phyloP scores from a whole-genome alignment of 441 rosid species.

The Corymbia citriodora region DNA sequence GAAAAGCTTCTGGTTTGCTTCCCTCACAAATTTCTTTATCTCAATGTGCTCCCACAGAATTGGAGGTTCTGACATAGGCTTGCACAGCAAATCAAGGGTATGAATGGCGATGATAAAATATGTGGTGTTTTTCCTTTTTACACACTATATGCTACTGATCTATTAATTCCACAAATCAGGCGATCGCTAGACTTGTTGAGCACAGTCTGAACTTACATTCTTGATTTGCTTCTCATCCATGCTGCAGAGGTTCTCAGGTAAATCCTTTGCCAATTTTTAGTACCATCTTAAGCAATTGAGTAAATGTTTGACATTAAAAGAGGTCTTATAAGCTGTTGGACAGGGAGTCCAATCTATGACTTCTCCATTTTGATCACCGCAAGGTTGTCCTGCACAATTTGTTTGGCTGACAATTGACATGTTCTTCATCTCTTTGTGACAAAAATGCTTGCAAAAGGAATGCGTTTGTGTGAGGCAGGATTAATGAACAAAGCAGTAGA shows the following conservation, averaged over 20 bases:
- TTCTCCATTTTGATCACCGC: not conserved
- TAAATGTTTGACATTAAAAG: not conserved
- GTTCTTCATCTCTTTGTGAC: not conserved
- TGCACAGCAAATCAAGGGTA: not conserved
- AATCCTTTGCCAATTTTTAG: not conserved
- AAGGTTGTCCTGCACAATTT: not conserved
- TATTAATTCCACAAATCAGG: not conserved
- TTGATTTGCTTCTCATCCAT: constrained; percentile 18
- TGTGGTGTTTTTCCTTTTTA: not conserved
- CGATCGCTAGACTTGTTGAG: not conserved
- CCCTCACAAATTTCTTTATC: not conserved
- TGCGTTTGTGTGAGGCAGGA: not conserved
- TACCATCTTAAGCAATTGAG: not conserved
- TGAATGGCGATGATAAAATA: not conserved
- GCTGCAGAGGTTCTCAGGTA: constrained; percentile 30
- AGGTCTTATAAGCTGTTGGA: not conserved
- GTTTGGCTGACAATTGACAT: not conserved
- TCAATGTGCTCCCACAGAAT: not conserved
- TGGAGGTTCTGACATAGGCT: not conserved
- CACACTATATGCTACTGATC: not conserved
- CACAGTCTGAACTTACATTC: not conserved
- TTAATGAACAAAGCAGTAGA: not conserved
- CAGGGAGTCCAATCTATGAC: not conserved
- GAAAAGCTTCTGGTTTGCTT: not conserved
- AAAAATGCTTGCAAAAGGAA: not conserved